These are phyloP conservation scores for Peronosclerospora sorghi DNA, from an alignment of 352 stramenopile genomes.

Conservation along the genomic window DNA sequence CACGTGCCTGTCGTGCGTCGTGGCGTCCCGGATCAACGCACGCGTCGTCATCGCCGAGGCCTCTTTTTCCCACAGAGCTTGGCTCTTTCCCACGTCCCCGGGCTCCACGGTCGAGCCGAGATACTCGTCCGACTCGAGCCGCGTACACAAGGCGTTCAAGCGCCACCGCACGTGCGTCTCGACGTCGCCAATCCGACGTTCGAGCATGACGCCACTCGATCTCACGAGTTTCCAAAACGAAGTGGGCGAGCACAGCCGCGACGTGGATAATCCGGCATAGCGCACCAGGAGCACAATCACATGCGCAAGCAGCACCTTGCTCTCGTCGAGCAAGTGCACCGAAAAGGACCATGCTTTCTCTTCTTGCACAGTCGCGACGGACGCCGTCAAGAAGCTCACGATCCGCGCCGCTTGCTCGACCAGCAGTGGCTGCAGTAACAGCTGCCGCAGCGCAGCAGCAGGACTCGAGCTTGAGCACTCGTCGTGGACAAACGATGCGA, in stretches of 20 bases:
- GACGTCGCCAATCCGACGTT: slow-evolving; percentile 46
- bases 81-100: slow-evolving; percentile 16
- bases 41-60: slow-evolving; percentile 34
- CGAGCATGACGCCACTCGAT: slow-evolving; percentile 33
- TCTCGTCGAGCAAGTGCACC: slow-evolving; percentile 38
- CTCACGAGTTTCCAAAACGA: slow-evolving; percentile 53
- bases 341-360: slow-evolving; percentile 38
- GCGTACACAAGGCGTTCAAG: slow-evolving; percentile 37
- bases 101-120: slow-evolving; percentile 20
- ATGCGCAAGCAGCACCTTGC: slow-evolving; percentile 44
- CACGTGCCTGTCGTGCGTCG: slow-evolving; percentile 26
- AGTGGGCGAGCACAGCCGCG: slow-evolving; percentile 30
- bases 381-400: slow-evolving; percentile 46
- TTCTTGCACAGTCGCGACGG: slow-evolving; percentile 31
- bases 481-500: slow-evolving; percentile 31
- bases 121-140: slow-evolving; percentile 46
- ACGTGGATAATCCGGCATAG: slow-evolving; percentile 32
- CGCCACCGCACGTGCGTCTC: slow-evolving; percentile 52
- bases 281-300: slow-evolving; percentile 50
- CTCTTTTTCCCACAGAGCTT: slow-evolving; percentile 5
- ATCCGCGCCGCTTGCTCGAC: slow-evolving; percentile 54
- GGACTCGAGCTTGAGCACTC: slow-evolving; percentile 19
- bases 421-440: slow-evolving; percentile 43
- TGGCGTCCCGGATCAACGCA: too few species aligned
- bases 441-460: slow-evolving; percentile 11